A percentile compares a stretch with the other conserved stretches of the same genome.
These are phyloP conservation scores for Euphrasia confusa DNA, from an alignment of 257 asterid genomes.

Conservation along the genomic window DNA sequence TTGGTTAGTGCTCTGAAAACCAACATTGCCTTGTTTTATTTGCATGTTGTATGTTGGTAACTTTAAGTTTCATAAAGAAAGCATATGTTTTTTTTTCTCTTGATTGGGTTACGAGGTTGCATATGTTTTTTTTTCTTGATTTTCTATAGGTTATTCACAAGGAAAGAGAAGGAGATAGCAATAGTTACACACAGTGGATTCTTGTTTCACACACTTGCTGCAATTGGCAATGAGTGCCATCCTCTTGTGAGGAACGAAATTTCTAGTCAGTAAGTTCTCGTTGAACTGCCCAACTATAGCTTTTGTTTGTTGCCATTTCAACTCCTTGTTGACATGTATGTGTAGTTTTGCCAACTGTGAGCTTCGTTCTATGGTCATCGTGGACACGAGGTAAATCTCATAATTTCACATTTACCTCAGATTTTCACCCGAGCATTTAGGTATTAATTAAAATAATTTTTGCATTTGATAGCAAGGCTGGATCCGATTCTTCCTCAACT, in stretches of 20 bases:
- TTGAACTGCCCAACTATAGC: too few species aligned
- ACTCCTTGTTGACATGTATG: slow-evolving; percentile 7
- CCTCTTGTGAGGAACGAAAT: slow-evolving; percentile 65
- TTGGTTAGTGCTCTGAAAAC: background rate
- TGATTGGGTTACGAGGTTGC: slow-evolving; percentile 10
- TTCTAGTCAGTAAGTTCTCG: slow-evolving; percentile 58
- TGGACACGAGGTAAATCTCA: slow-evolving; percentile 57
- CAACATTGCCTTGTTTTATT: background rate
- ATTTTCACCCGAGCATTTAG: background rate
- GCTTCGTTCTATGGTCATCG: slow-evolving; percentile 83
- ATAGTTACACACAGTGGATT: slow-evolving; percentile 88
- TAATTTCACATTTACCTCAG: slow-evolving; percentile 10
- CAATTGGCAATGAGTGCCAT: slow-evolving; percentile 65
- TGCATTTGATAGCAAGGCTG: slow-evolving; percentile 44
- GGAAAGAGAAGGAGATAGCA: slow-evolving; percentile 89
- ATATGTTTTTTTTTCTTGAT: slow-evolving; percentile 4
- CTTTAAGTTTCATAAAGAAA: background rate
- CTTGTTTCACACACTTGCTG: slow-evolving; percentile 65
- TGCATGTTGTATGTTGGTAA: background rate
- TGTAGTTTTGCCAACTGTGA: slow-evolving; percentile 87
- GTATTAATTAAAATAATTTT: slow-evolving; percentile 18
- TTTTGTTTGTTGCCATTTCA: slow-evolving; percentile 3
- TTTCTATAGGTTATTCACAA: slow-evolving; percentile 55
- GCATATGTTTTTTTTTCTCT: background rate
- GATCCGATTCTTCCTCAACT: slow-evolving; percentile 40